These are phyloP conservation scores for Gracilaria gracilis DNA, from an alignment of 23 red algal genomes.

Conservation along the genomic window DNA sequence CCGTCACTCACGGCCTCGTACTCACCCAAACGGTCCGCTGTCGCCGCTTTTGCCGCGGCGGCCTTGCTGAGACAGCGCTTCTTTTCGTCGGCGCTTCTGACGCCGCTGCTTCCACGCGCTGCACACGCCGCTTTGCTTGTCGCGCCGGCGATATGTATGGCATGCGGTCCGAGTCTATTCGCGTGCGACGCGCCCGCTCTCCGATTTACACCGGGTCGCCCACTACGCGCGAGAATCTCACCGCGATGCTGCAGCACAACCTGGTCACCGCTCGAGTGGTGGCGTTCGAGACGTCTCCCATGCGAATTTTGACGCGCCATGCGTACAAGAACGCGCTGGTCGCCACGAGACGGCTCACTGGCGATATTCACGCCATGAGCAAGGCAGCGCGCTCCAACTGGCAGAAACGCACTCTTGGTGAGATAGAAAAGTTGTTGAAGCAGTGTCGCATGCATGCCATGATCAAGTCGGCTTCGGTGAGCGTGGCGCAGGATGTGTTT, in stretches of 20 bases:
- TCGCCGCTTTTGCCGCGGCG: too few species aligned
- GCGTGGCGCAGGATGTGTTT: slow-evolving; percentile 37
- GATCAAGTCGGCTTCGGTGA: neutral
- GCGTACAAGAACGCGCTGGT: slow-evolving; percentile 27
- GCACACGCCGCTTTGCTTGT: neutral
- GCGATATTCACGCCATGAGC: neutral
- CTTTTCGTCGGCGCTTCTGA: too few species aligned
- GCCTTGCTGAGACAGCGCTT: too few species aligned
- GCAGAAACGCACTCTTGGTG: neutral
- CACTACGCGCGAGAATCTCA: neutral
- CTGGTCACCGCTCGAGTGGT: neutral
- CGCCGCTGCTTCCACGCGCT: too few species aligned
- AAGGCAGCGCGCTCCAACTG: neutral
- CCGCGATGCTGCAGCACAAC: slow-evolving; percentile 16
- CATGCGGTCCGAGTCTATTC: slow-evolving; percentile 20
- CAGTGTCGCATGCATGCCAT: neutral
- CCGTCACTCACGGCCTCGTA: neutral
- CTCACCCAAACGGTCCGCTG: neutral
- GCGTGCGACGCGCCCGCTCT: slow-evolving; percentile 13
- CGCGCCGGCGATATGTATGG: neutral
- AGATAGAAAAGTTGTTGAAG: neutral
- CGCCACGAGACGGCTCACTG: neutral
- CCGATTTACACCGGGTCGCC: neutral
- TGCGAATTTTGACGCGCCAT: slow-evolving; percentile 2
- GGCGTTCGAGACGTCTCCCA: slow-evolving; percentile 11